phyloP scores from a whole-genome alignment of 805 yeast genomes.

The Hanseniaspora valbyensis region DNA sequence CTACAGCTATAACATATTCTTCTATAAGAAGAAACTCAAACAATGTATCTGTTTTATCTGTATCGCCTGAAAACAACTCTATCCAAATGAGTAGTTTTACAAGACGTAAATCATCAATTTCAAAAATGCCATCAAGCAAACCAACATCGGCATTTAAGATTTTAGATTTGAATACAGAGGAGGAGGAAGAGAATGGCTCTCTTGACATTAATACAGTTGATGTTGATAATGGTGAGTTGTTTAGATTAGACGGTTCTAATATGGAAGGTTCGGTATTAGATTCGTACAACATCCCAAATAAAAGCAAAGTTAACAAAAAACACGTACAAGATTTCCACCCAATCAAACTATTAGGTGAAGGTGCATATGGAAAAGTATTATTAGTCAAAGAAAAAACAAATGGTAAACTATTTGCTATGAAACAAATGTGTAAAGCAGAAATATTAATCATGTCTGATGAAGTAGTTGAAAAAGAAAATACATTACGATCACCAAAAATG shows the following conservation, averaged over 20 bases:
- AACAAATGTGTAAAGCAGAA: constrained; percentile 72
- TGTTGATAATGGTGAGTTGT: neutral
- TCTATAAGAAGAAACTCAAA: constrained; percentile 2
- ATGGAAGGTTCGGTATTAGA: constrained; percentile 14
- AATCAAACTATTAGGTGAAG: constrained; percentile 68
- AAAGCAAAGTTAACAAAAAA: constrained; percentile 9
- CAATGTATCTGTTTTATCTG: constrained; percentile 6
- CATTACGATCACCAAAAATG: constrained; percentile 20
- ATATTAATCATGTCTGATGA: constrained; percentile 41
- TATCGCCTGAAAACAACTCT: constrained; percentile 7
- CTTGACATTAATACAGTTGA: neutral
- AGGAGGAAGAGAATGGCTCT: neutral
- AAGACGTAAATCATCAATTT: constrained; percentile 13
- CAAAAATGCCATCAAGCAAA: constrained; percentile 4
- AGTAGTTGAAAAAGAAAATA: constrained; percentile 19
- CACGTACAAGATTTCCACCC: constrained; percentile 52
- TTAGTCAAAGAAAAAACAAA: constrained; percentile 56
- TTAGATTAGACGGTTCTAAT: constrained; percentile 9
- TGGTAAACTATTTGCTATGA: constrained; percentile 69
- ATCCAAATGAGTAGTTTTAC: neutral
- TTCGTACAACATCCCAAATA: neutral
- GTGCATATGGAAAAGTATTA: constrained; percentile 81
- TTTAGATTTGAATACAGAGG: neutral
- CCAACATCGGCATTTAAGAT: constrained; percentile 4
- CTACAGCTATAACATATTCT: constrained; percentile 2